phyloP scores from a whole-genome alignment of 148 eudicot genomes.

The Linanthus parryae region DNA sequence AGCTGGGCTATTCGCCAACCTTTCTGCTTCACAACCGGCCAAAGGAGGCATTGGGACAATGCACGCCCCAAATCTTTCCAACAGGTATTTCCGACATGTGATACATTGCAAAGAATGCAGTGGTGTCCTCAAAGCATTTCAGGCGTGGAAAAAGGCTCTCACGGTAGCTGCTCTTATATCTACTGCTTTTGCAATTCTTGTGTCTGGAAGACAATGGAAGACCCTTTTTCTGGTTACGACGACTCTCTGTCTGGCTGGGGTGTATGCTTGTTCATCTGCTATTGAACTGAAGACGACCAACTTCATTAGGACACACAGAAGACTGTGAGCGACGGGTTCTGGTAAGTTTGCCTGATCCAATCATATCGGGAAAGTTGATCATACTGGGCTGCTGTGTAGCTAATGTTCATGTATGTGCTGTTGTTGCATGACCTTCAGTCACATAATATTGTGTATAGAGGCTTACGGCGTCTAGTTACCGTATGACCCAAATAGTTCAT shows the following conservation, averaged over 20 bases:
- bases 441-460: too few relatives aligned
- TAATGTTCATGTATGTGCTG: too few relatives aligned
- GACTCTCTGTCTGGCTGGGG: slow-evolving; percentile 56
- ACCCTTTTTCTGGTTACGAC: slow-evolving; percentile 46
- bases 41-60: slow-evolving; percentile 76
- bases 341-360: too few relatives aligned
- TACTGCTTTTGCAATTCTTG: slow-evolving; percentile 63
- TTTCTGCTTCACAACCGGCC: slow-evolving; percentile 80
- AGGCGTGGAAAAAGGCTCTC: slow-evolving; percentile 60
- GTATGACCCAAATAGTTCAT: too few relatives aligned
- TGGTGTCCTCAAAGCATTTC: slow-evolving; percentile 44
- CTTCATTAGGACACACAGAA: slow-evolving; percentile 85
- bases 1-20: slow-evolving; percentile 73
- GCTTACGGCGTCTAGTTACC: too few relatives aligned
- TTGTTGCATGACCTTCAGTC: too few relatives aligned
- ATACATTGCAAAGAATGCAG: slow-evolving; percentile 87
- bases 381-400: too few relatives aligned
- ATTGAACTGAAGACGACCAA: slow-evolving; percentile 73
- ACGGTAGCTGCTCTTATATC: slow-evolving; percentile 47
- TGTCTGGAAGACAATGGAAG: slow-evolving; percentile 79
- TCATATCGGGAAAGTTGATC: too few relatives aligned
- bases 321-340: slow-evolving; percentile 55
- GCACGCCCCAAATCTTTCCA: slow-evolving; percentile 74
- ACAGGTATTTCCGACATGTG: slow-evolving; percentile 79
- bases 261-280: slow-evolving; percentile 57